phyloP scores from a whole-genome alignment of 176 grass and related monocot species.

The Metroxylon sagu region DNA sequence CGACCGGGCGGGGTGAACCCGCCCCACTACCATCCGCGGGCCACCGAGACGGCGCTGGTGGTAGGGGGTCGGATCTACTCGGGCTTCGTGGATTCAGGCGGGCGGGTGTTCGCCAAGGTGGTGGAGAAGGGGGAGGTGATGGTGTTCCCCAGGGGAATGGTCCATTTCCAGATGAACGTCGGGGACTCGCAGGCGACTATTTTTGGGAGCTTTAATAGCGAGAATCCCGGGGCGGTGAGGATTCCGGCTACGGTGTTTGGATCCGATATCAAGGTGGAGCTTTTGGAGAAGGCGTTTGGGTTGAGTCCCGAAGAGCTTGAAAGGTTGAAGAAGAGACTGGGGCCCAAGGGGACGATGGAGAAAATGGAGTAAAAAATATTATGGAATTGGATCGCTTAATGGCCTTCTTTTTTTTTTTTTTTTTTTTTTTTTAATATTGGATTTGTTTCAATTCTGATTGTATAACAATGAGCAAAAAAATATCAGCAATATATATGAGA shows the following conservation, averaged over 20 bases:
- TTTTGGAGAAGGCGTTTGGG: conserved; percentile 65
- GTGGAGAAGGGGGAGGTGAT: conserved; percentile 65
- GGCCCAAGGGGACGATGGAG: not conserved
- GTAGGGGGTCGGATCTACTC: conserved; percentile 53
- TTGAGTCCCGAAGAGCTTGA: conserved; percentile 37
- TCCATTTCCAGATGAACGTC: conserved; percentile 86
- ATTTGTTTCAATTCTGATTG: too few relatives aligned
- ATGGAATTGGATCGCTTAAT: too few relatives aligned
- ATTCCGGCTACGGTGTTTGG: conserved; percentile 60
- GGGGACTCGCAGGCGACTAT: conserved; percentile 45
- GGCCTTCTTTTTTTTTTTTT: too few relatives aligned
- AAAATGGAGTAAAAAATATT: too few relatives aligned
- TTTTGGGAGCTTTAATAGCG: conserved; percentile 65
- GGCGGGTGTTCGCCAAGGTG: conserved; percentile 60
- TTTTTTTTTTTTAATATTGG: too few relatives aligned
- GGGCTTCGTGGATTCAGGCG: conserved; percentile 61
- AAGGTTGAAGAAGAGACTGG: conserved; percentile 51
- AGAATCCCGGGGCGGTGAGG: conserved; percentile 70
- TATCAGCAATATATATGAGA: too few relatives aligned
- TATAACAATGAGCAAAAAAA: too few relatives aligned
- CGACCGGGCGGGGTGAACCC: conserved; percentile 57
- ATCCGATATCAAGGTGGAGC: conserved; percentile 40
- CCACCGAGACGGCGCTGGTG: conserved; percentile 72
- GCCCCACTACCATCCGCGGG: conserved; percentile 72
- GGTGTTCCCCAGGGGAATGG: conserved; percentile 63